Evolutionary conservation across 352 stramenopile genomes (phyloP).

Genomic region (Halophytophthora polymorphica): DNA sequence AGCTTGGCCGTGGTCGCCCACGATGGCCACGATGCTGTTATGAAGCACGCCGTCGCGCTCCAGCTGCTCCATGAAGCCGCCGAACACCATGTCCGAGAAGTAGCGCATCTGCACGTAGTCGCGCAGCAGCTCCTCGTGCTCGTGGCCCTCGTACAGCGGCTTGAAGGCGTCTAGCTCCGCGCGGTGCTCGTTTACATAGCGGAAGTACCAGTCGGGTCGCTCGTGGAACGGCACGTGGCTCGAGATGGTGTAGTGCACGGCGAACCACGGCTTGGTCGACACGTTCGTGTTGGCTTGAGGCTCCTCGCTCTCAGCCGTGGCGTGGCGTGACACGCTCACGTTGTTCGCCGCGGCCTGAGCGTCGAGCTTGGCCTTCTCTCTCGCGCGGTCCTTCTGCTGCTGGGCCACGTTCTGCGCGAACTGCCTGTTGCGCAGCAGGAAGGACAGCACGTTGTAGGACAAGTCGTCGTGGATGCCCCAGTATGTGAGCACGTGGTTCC

Average conservation of each 20-base stretch:
- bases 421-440: conserved; percentile 36
- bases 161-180: conserved; percentile 40
- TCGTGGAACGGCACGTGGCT: conserved; percentile 68
- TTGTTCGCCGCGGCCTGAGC: conserved; percentile 12
- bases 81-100: conserved; percentile 59
- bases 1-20: conserved; percentile 62
- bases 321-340: conserved; percentile 1
- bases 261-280: conserved; percentile 47
- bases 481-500: conserved; percentile 57
- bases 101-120: conserved; percentile 69
- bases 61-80: conserved; percentile 53
- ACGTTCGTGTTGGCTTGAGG: conserved; percentile 12
- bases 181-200: conserved; percentile 22
- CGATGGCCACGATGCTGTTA: conserved; percentile 62
- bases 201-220: conserved; percentile 55
- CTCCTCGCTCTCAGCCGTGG: conserved; percentile 10
- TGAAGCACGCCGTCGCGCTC: conserved; percentile 52
- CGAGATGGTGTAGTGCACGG: conserved; percentile 72
- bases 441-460: conserved; percentile 50
- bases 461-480: conserved; percentile 74
- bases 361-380: not conserved
- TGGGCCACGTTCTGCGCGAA: conserved; percentile 26
- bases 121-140: conserved; percentile 41
- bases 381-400: conserved; percentile 13
- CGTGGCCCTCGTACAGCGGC: conserved; percentile 36